Evolutionary conservation across 2,329 filamentous ascomycete species (phyloP), one percentile per base, ranked within the genome.

Genomic region (Teratosphaeriaceae sp.): DNA sequence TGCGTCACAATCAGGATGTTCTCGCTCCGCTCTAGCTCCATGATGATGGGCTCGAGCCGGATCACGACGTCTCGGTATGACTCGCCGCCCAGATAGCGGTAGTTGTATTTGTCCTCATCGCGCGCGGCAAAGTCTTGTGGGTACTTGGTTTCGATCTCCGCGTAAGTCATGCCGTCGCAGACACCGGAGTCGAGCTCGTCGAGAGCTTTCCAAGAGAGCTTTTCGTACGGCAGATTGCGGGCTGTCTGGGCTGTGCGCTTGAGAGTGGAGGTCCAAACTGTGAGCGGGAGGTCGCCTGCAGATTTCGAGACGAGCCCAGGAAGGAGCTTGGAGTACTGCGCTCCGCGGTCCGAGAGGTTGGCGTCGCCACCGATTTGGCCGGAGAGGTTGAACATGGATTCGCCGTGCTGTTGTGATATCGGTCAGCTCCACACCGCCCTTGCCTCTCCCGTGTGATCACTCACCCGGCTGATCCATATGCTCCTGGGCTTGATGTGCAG

Each of bases 41-140:
- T 98, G 69, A 98, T 98, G 67, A 98, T 98, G 49, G 92, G 92
- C 62, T 98, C 92, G 0, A 98, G 80, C 1, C 92, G 88, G 58
- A 96, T 97, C 30, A 98, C 92, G 1, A 98, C 90, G 60, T 98
- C 92, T 43, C 90, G 86, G 65, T 98, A 86, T 48, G 86, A 94
- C 69, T 98, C 92, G 42, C 92, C 92, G 50, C 92, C 92, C 4
- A 92, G 84, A 68, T 98, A 98, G 44, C 92, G 88, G 70, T 98
- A 98, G 71, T 98, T 97, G 78, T 97, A 97, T 68, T 98, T 98
- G 74, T 98, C 92, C 54, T 95, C 88, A 65, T 98, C 92, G 49
- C 92, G 87, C 24, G 90, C 88, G 38, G 82, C 80, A 69, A 98
- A 98, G 69, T 98, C 92, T 54, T 96, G 89, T 0, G 92, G 92